phyloP scores from a whole-genome alignment of 257 asterid species.

The Solanum ossicruentum region DNA sequence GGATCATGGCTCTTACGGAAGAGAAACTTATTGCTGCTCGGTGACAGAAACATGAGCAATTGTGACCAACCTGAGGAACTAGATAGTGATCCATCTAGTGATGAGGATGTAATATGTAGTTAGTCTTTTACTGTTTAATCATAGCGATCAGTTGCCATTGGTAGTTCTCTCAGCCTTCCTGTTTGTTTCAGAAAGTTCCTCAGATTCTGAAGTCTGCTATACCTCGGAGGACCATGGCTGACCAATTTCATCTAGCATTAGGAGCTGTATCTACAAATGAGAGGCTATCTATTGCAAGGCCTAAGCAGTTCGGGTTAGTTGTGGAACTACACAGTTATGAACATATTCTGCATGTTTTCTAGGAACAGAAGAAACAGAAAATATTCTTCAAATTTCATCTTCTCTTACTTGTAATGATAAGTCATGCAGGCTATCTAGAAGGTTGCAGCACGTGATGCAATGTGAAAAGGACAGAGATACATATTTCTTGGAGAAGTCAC shows the following conservation, averaged over 20 bases:
- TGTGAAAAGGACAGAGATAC: constrained; percentile 56
- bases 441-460: constrained; percentile 59
- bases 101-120: constrained; percentile 39
- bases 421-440: constrained; percentile 36
- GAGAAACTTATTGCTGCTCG: constrained; percentile 16
- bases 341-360: background rate
- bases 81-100: constrained; percentile 26
- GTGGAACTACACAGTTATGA: constrained; percentile 1
- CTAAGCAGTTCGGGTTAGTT: constrained; percentile 41
- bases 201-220: constrained; percentile 14
- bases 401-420: background rate
- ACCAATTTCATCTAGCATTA: constrained; percentile 68
- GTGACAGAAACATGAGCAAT: constrained; percentile 26
- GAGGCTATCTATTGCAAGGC: constrained; percentile 13
- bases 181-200: constrained; percentile 41
- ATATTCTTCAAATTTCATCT: background rate
- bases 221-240: constrained; percentile 52
- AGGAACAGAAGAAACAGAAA: background rate
- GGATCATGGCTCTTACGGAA: constrained; percentile 4
- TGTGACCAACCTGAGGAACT: constrained; percentile 34
- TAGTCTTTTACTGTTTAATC: constrained; percentile 5
- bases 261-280: constrained; percentile 26
- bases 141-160: constrained; percentile 1
- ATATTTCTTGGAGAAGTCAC: constrained; percentile 26
- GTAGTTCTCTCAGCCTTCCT: constrained; percentile 5